Percentiles rank a stretch among this genome's conserved stretches.
Evolutionary conservation across 768 basidiomycete species (phyloP).

Genomic region (Mycena maculata): DNA sequence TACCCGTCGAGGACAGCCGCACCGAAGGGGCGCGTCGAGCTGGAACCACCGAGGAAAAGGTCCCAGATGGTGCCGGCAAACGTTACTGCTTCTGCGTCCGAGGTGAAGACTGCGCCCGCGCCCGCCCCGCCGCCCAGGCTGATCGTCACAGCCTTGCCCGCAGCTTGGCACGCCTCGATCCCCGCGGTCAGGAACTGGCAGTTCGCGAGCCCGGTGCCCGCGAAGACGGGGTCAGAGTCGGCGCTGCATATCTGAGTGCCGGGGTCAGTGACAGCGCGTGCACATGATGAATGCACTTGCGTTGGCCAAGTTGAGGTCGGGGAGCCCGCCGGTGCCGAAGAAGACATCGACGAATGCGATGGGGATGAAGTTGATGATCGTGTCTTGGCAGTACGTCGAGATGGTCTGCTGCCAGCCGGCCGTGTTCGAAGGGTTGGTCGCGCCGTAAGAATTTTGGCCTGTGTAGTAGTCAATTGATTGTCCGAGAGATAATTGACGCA

Average conservation of each 20-base stretch:
- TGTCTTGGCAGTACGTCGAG: constrained; percentile 65
- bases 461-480: not conserved
- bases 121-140: constrained; percentile 71
- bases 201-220: constrained; percentile 72
- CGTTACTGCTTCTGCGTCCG: constrained; percentile 60
- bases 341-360: constrained; percentile 31
- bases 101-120: constrained; percentile 61
- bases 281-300: not conserved
- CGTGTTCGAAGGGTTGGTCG: constrained; percentile 52
- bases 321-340: constrained; percentile 17
- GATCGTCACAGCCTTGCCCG: constrained; percentile 67
- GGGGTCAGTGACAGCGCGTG: too few relatives aligned
- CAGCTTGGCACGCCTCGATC: constrained; percentile 73
- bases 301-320: constrained; percentile 34
- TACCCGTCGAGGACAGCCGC: constrained; percentile 77
- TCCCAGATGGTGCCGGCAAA: constrained; percentile 78
- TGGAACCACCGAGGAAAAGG: constrained; percentile 65
- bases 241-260: constrained; percentile 74
- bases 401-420: constrained; percentile 65
- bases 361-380: too few relatives aligned
- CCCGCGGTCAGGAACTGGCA: constrained; percentile 71
- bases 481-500: too few relatives aligned
- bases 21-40: constrained; percentile 71
- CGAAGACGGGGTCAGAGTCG: constrained; percentile 59
- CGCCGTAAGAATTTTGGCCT: constrained; percentile 72